phyloP scores from a whole-genome alignment of 768 basidiomycete species.

The Russula abietina region DNA sequence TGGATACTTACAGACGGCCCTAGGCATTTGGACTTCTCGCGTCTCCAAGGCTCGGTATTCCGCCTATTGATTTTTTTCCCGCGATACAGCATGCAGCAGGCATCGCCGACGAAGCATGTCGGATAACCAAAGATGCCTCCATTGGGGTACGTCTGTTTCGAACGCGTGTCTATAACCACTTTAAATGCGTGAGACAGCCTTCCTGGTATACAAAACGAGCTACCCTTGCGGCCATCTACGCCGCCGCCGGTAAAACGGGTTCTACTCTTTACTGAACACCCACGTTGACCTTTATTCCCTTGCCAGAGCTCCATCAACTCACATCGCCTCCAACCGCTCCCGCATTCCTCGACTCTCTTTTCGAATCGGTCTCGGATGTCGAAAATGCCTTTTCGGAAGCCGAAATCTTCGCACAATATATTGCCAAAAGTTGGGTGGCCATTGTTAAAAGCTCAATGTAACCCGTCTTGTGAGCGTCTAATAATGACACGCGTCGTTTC shows the following conservation, averaged over 20 bases:
- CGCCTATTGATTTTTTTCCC: slow-evolving; percentile 53
- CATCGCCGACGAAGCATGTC: slow-evolving; percentile 70
- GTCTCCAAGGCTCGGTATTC: slow-evolving; percentile 43
- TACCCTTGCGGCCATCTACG: slow-evolving; percentile 60
- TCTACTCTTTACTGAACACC: background rate
- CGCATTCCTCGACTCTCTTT: slow-evolving; percentile 59
- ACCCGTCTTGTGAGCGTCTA: background rate
- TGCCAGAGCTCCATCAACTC: slow-evolving; percentile 71
- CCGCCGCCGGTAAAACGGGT: slow-evolving; percentile 51
- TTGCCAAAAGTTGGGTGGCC: slow-evolving; percentile 64
- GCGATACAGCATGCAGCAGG: slow-evolving; percentile 52
- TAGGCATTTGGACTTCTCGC: slow-evolving; percentile 72
- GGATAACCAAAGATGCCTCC: slow-evolving; percentile 46
- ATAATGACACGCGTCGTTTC: background rate
- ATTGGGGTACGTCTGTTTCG: slow-evolving; percentile 44
- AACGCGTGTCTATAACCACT: background rate
- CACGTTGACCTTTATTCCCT: background rate
- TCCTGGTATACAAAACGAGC: slow-evolving; percentile 69
- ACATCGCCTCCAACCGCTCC: slow-evolving; percentile 63
- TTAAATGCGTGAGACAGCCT: slow-evolving; percentile 37
- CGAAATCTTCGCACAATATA: slow-evolving; percentile 50
- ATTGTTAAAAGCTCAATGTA: slow-evolving; percentile 54
- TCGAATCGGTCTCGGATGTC: slow-evolving; percentile 43
- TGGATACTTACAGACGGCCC: background rate
- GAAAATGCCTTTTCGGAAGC: slow-evolving; percentile 48